These are phyloP conservation scores for Ceratocystis lukuohia DNA, from an alignment of 2,329 filamentous ascomycete genomes.

Conservation along the genomic window DNA sequence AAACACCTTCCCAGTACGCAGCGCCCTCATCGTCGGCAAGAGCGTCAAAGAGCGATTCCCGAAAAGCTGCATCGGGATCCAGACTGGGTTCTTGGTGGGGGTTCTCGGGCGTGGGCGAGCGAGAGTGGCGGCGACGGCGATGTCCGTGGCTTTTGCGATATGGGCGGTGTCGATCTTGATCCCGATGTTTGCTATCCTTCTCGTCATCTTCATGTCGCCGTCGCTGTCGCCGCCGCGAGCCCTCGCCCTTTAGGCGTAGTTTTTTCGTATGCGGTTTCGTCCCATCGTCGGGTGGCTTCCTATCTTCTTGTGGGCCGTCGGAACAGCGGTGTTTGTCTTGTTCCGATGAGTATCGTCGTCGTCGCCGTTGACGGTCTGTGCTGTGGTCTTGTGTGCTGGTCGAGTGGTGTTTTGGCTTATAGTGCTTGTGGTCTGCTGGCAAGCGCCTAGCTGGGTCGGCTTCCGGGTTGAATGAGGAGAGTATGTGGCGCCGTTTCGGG, in stretches of 20 bases:
- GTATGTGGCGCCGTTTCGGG: conserved; percentile 34
- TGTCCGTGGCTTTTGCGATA: conserved; percentile 9
- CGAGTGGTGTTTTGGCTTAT: not conserved
- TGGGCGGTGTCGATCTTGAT: conserved; percentile 16
- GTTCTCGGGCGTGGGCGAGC: conserved; percentile 35
- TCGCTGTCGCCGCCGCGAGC: conserved; percentile 21
- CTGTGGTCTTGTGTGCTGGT: not conserved
- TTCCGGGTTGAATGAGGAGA: conserved; percentile 36
- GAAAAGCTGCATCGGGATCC: conserved; percentile 65
- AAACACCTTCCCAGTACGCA: conserved; percentile 89
- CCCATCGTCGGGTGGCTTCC: not conserved
- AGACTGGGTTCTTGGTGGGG: conserved; percentile 37
- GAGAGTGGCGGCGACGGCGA: conserved; percentile 26
- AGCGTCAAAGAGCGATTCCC: conserved; percentile 89
- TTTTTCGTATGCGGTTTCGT: conserved; percentile 7
- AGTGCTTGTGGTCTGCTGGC: not conserved
- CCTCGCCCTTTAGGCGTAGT: conserved; percentile 12
- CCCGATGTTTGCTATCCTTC: conserved; percentile 18
- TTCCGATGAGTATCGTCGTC: not conserved
- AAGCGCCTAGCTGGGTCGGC: conserved; percentile 12
- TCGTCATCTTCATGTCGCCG: conserved; percentile 23
- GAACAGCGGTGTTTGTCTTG: not conserved
- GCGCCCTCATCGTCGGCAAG: conserved; percentile 95
- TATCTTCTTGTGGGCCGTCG: not conserved
- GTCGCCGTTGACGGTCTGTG: not conserved